phyloP scores from a whole-genome alignment of 306 rosid species.

The Castanospermum australe region DNA sequence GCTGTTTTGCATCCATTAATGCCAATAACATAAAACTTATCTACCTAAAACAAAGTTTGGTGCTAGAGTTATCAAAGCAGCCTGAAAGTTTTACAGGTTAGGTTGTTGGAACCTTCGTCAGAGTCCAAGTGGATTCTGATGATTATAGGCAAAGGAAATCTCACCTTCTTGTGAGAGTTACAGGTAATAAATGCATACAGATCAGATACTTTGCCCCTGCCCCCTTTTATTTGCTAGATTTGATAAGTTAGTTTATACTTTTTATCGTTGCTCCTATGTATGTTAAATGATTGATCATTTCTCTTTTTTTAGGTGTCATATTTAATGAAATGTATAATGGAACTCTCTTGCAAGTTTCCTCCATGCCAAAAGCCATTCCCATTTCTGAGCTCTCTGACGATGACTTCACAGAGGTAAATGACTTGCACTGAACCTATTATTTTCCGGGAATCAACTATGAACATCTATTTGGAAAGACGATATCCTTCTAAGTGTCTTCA shows the following conservation, averaged over 20 bases:
- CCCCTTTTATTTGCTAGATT: not conserved
- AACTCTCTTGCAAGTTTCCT: conserved; percentile 57
- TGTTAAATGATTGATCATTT: not conserved
- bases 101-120: conserved; percentile 56
- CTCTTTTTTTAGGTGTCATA: conserved; percentile 47
- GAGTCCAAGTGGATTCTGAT: conserved; percentile 31
- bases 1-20: conserved; percentile 45
- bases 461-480: not conserved
- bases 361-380: conserved; percentile 30
- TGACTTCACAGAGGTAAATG: conserved; percentile 67
- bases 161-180: conserved; percentile 37
- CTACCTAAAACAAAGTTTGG: conserved; percentile 60
- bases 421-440: not conserved
- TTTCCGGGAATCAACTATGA: conserved; percentile 11
- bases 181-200: conserved; percentile 28
- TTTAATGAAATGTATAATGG: conserved; percentile 14
- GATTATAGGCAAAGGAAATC: conserved; percentile 28
- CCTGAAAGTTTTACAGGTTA: conserved; percentile 43
- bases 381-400: conserved; percentile 59
- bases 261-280: not conserved
- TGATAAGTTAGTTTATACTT: not conserved
- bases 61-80: conserved; percentile 48
- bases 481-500: not conserved
- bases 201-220: not conserved
- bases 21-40: conserved; percentile 42